Evolutionary conservation across 75 land plant species (phyloP).

Genomic region (Picea glauca): DNA sequence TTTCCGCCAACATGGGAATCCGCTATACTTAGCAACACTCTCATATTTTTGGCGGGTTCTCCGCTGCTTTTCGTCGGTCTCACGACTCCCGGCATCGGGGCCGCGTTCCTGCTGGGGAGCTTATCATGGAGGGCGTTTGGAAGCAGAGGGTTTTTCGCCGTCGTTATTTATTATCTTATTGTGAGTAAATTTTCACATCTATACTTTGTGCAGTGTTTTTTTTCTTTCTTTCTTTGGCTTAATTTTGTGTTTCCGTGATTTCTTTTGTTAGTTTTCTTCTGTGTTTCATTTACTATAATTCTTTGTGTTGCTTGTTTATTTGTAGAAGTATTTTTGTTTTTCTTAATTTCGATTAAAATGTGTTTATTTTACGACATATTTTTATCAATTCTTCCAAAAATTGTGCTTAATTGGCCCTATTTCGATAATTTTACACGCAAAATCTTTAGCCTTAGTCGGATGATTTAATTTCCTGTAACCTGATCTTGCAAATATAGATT

Average conservation of each 20-base stretch:
- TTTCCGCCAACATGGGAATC: slow-evolving; percentile 84
- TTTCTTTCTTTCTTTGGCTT: background rate
- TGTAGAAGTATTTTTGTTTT: background rate
- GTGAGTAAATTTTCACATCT: slow-evolving; percentile 33
- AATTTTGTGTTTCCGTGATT: background rate
- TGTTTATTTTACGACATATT: background rate
- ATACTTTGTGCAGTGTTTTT: background rate
- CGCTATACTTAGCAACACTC: slow-evolving; percentile 45
- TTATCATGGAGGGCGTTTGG: slow-evolving; percentile 88
- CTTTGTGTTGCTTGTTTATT: background rate
- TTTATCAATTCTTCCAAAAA: no score
- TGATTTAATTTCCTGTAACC: no score
- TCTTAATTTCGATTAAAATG: background rate
- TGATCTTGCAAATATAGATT: no score
- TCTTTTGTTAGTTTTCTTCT: background rate
- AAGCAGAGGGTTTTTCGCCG: slow-evolving; percentile 65
- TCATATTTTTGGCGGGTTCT: slow-evolving; percentile 69
- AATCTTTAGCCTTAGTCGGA: no score
- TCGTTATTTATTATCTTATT: slow-evolving; percentile 69
- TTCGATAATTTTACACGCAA: no score
- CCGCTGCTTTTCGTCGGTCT: slow-evolving; percentile 75
- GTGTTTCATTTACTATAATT: background rate
- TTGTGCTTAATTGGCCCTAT: no score
- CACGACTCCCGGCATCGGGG: slow-evolving; percentile 58
- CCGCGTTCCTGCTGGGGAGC: slow-evolving; percentile 76